Conservation (phyloP, 2,329 filamentous ascomycete genomes). For the Exophiala bonariae region DNA sequence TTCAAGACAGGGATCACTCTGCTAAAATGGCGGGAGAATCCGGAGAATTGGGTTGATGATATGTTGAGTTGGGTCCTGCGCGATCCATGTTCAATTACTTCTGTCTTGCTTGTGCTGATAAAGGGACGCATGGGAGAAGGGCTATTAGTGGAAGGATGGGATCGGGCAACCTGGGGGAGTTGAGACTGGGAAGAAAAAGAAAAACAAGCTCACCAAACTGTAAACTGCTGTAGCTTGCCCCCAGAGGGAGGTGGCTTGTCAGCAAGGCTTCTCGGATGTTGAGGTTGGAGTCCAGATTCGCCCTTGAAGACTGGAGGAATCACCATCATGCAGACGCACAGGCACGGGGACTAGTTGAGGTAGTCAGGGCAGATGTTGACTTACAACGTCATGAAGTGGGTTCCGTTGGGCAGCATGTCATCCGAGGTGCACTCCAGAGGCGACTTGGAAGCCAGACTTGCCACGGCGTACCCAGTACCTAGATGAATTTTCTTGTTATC, state of each 20-base stretch:
- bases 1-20: slow-evolving; percentile 7
- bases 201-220: too few relatives aligned
- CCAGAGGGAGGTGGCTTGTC: too few relatives aligned
- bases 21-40: slow-evolving; percentile 13
- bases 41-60: slow-evolving; percentile 10
- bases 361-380: slow-evolving; percentile 18
- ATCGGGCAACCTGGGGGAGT: too few relatives aligned
- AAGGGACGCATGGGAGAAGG: too few relatives aligned
- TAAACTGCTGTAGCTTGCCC: too few relatives aligned
- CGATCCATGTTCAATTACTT: not conserved
- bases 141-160: too few relatives aligned
- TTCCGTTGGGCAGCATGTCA: slow-evolving; percentile 18
- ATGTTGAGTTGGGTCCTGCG: too few relatives aligned
- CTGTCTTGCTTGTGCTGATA: too few relatives aligned
- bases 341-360: not conserved
- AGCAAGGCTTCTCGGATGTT: not conserved
- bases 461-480: too few relatives aligned
- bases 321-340: slow-evolving; percentile 1
- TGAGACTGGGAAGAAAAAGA: too few relatives aligned
- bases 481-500: too few relatives aligned
- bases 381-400: slow-evolving; percentile 9
- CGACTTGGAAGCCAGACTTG: too few relatives aligned
- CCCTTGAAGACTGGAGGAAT: slow-evolving; percentile 5
- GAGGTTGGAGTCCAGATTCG: not conserved
- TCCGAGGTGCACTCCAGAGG: not conserved